Evolutionary conservation across 225 moss, liverwort and hornwort genomes (phyloP).

Genomic region (Physcomitrellopsis africana): DNA sequence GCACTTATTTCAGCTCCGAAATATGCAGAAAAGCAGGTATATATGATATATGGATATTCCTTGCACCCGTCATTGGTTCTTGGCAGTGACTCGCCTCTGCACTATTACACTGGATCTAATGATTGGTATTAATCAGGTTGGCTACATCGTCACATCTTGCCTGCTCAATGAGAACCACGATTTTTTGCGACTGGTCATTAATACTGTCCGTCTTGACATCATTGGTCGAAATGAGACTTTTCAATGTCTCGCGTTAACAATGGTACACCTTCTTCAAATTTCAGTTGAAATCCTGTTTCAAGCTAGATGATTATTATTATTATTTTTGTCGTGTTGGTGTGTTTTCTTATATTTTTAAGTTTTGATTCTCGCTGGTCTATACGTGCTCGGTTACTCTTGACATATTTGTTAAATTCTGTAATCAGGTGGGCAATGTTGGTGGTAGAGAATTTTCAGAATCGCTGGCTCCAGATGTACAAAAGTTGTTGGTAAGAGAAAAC

Average conservation of each 20-base stretch:
- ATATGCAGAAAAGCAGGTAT: conserved; percentile 99
- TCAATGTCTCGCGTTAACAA: conserved; percentile 96
- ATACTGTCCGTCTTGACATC: conserved; percentile 96
- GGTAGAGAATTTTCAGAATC: conserved; percentile 99
- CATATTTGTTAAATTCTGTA: conserved; percentile 27
- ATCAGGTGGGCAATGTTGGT: conserved; percentile 95
- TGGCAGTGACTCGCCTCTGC: conserved; percentile 19
- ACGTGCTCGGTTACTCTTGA: conserved; percentile 20
- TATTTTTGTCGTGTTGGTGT: too few species aligned
- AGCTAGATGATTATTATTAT: not conserved
- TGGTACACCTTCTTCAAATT: conserved; percentile 55
- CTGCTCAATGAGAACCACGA: conserved; percentile 98
- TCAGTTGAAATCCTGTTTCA: conserved; percentile 17
- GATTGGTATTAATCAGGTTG: conserved; percentile 59
- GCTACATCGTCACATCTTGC: conserved; percentile 97
- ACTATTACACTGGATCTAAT: too few species aligned
- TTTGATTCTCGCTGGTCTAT: not conserved
- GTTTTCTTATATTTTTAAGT: too few species aligned
- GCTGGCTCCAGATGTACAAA: conserved; percentile 97
- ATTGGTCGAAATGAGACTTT: conserved; percentile 97
- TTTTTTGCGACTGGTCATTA: conserved; percentile 95
- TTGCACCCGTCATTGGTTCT: conserved; percentile 8
- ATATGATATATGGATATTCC: conserved; percentile 10
- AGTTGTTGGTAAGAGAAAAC: conserved; percentile 76
- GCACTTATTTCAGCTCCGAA: conserved; percentile 95